Conservation (phyloP, 441 rosid genomes). For the Erysimum pusillum region DNA sequence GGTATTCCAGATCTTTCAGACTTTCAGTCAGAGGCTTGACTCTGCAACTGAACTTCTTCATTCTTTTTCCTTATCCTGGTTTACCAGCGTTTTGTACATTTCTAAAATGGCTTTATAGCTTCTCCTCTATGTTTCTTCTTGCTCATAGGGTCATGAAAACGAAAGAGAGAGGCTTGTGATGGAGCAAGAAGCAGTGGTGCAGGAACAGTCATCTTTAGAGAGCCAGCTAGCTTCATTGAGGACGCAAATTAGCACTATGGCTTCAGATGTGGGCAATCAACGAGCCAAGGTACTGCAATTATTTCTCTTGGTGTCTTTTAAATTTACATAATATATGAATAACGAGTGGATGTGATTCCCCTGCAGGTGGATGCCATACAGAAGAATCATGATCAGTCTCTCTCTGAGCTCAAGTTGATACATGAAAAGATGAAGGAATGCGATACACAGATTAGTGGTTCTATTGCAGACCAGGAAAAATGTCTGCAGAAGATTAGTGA, state of each 20-base stretch:
- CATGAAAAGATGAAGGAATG: conserved; percentile 92
- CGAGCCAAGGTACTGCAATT: conserved; percentile 63
- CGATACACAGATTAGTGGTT: conserved; percentile 84
- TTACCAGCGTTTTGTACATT: conserved; percentile 7
- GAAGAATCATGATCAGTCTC: conserved; percentile 66
- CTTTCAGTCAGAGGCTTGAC: conserved; percentile 1
- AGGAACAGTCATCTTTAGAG: conserved; percentile 77
- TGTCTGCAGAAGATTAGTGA: conserved; percentile 77
- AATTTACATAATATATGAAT: not conserved
- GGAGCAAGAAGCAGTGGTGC: conserved; percentile 88
- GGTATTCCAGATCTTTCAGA: conserved; percentile 54
- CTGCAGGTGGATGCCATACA: conserved; percentile 72
- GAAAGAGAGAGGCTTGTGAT: conserved; percentile 83
- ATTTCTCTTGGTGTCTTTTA: conserved; percentile 25
- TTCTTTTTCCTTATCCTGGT: conserved; percentile 19
- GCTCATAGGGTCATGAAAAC: conserved; percentile 72
- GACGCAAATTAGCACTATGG: conserved; percentile 66
- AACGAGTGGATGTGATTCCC: conserved; percentile 22
- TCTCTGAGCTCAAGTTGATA: conserved; percentile 71
- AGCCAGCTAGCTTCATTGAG: conserved; percentile 73
- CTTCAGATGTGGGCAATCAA: conserved; percentile 73
- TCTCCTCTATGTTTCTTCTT: conserved; percentile 35
- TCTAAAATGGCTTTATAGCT: conserved; percentile 18
- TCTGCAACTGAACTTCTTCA: conserved; percentile 5
- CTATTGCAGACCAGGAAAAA: conserved; percentile 74